Conservation (phyloP, 208 protist genomes). For the Leishmania braziliensis region DNA sequence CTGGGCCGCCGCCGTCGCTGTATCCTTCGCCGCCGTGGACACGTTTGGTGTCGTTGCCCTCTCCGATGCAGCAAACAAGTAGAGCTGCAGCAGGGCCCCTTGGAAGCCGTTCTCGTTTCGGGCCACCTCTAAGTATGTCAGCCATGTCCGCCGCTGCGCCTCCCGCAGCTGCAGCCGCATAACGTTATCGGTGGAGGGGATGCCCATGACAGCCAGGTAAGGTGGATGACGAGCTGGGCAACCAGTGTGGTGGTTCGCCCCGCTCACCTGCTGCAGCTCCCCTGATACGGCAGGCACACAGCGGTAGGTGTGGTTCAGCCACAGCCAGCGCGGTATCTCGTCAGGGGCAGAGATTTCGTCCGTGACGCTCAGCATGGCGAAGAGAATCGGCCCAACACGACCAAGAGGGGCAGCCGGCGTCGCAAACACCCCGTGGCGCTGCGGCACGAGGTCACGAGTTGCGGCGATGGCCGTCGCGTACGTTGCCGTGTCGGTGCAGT, state of each 20-base stretch:
- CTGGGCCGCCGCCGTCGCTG: too few relatives aligned
- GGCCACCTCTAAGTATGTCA: slow-evolving; percentile 36
- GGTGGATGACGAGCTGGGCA: not conserved
- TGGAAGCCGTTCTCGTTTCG: slow-evolving; percentile 23
- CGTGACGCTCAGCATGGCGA: slow-evolving; percentile 27
- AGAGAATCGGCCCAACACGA: slow-evolving; percentile 18
- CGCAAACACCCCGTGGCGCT: slow-evolving; percentile 11
- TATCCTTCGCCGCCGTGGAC: not conserved
- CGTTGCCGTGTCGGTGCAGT: slow-evolving; percentile 6
- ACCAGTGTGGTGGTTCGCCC: not conserved
- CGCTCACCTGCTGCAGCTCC: not conserved
- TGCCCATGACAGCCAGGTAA: slow-evolving; percentile 35
- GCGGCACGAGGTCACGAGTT: not conserved
- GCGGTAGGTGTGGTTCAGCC: slow-evolving; percentile 1
- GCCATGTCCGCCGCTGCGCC: slow-evolving; percentile 46
- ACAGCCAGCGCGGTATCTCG: slow-evolving; percentile 19
- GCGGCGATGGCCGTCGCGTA: not conserved
- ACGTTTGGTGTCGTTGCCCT: not conserved
- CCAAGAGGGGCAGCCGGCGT: slow-evolving; percentile 13
- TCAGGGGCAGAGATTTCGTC: slow-evolving; percentile 16
- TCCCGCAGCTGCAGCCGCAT: slow-evolving; percentile 19
- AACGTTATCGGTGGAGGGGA: slow-evolving; percentile 36
- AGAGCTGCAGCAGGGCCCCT: slow-evolving; percentile 24
- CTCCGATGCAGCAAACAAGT: slow-evolving; percentile 7
- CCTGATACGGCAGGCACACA: not conserved